Base-by-base conservation (phyloP, 1,284 basidiomycete genomes). In the Heterobasidion irregulare region DNA sequence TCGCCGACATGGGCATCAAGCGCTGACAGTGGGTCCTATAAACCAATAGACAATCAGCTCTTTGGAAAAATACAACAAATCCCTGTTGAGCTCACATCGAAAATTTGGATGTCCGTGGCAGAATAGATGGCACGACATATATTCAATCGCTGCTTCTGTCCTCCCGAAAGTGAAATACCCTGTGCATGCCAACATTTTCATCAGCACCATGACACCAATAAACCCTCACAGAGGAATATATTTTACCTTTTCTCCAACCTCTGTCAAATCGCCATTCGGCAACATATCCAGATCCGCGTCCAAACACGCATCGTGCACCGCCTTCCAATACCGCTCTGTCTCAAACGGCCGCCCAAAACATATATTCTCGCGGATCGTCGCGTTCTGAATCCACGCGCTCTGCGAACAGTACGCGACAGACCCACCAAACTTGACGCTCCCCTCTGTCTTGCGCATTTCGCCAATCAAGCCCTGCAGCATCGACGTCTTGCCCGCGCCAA, bases 1-100 rank as follows among this genome's bases (percentile, higher is more conserved):
- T 89, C 90, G 46, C 91, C 92, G 48, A 96, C 92, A 63, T 94
- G 92, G 3, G 92, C 92, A 66, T 91, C 92, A 35, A 92, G 77
- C 33, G 88, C 86, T 6, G 81, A 86, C 7, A 88, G 73, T 8
- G 89, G 89, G 63, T 94, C 92, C 77, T 79, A 38, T 15, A 2
- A 48, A 18, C 4, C 8, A 48, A 13, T 2, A 47, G 38, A 41
- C 10, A 41, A 6, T 41, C 7, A 41, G 38, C n/a, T 3, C 12
- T n/a, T 41, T 5, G 44, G 12, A 6, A 33, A 15, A 43, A 35
- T 6, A 26, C 26, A 26, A 26, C 1, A 26, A 26, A 0, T 6
- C 26, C 26, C 4, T 26, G 26, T 26, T n/a, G n/a, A 18, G 58
- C 75, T 48, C 56, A 78, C 78, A 63, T 94, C 91, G 57, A 93